phyloP scores from a whole-genome alignment of 2,329 filamentous ascomycete genomes.

The Ophiostoma populinum region DNA sequence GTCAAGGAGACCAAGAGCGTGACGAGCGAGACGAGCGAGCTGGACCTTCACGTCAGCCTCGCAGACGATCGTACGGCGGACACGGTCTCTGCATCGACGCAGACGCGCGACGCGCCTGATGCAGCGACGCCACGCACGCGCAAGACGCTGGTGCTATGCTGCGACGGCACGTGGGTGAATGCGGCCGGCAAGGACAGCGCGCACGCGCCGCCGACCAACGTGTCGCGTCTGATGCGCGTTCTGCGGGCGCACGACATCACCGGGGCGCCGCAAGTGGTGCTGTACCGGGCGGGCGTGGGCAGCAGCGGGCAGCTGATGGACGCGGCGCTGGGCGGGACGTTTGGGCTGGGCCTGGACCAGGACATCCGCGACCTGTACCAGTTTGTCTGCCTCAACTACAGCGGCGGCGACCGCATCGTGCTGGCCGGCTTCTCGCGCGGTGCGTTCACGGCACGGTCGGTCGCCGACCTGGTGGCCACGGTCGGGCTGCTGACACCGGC shows the following conservation, averaged over 20 bases:
- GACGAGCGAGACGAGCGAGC: too few species aligned
- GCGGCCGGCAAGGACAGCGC: constrained; percentile 14
- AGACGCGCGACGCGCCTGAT: too few species aligned
- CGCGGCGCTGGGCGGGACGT: constrained; percentile 16
- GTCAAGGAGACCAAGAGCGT: too few species aligned
- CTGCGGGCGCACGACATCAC: constrained; percentile 11
- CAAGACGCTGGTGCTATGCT: constrained; percentile 18
- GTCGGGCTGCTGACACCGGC: constrained; percentile 24
- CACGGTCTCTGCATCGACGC: too few species aligned
- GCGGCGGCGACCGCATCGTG: constrained; percentile 20
- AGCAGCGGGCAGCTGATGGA: constrained; percentile 15
- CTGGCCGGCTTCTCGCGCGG: constrained; percentile 23
- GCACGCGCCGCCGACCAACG: constrained; percentile 7
- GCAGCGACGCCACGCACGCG: too few species aligned
- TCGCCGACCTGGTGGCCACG: constrained; percentile 21
- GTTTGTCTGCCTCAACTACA: constrained; percentile 22
- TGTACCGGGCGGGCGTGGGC: constrained; percentile 18
- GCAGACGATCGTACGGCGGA: too few species aligned
- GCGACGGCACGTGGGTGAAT: constrained; percentile 20
- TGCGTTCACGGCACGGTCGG: constrained; percentile 23
- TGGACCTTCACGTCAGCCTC: too few species aligned
- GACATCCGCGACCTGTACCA: constrained; percentile 21
- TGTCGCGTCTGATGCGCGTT: constrained; percentile 8
- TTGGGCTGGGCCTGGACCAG: constrained; percentile 18
- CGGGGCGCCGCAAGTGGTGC: constrained; percentile 14